Evolutionary conservation across 2,329 filamentous ascomycete genomes (phyloP).

Genomic region (Sporothrix globosa): DNA sequence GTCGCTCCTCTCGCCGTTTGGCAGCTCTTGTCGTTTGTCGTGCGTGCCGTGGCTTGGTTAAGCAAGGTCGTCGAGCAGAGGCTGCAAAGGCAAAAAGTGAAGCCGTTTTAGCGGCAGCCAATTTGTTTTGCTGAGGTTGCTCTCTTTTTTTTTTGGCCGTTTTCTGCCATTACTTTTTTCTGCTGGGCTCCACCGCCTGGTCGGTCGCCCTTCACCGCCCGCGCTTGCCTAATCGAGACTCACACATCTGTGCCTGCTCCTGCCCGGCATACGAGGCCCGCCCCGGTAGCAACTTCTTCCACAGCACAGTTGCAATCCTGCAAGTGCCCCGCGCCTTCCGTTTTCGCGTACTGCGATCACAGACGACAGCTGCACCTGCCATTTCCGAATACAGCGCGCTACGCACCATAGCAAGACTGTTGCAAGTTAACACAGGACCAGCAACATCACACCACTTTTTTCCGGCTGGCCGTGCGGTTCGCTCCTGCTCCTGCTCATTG

Average conservation of each 20-base stretch:
- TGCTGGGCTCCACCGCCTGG: conserved; percentile 20
- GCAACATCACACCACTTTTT: background rate
- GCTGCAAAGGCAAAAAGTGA: conserved; percentile 22
- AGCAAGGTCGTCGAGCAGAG: conserved; percentile 18
- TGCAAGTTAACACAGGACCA: background rate
- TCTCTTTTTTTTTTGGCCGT: conserved; percentile 30
- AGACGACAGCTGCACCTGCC: background rate
- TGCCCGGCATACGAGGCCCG: background rate
- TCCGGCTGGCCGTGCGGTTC: background rate
- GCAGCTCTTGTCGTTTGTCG: conserved; percentile 14
- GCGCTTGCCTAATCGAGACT: conserved; percentile 2
- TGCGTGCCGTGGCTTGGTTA: conserved; percentile 12
- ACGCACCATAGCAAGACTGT: background rate
- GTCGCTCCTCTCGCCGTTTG: background rate
- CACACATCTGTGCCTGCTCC: background rate
- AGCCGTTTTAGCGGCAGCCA: conserved; percentile 21
- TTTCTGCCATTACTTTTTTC: conserved; percentile 29
- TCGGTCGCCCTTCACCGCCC: conserved; percentile 7
- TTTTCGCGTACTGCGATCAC: background rate
- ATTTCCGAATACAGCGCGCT: background rate
- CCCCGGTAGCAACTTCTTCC: background rate
- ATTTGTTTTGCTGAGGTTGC: conserved; percentile 14
- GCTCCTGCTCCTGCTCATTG: background rate
- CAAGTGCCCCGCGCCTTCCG: conserved; percentile 2
- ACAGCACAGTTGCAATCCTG: background rate